Base-by-base conservation (phyloP, 2,329 filamentous ascomycete genomes). In the Thelonectria blattea region DNA sequence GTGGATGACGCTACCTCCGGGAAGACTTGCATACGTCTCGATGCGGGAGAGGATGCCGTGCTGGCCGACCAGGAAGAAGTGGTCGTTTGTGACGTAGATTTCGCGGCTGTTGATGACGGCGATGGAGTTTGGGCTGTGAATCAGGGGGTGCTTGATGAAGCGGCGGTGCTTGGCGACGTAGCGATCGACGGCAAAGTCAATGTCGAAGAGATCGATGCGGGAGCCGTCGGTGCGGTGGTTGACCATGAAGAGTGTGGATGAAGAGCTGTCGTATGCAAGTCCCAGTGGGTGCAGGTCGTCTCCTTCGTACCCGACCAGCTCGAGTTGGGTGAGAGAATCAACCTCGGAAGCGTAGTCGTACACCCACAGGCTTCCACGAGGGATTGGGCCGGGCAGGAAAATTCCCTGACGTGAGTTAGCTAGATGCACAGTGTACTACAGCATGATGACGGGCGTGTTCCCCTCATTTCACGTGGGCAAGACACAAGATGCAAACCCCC, bases 31-130 rank as follows among this genome's bases (percentile, higher is more conserved):
- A 10, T 75, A 75, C 0, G 74, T 78, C 65, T 81, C 79, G 0
- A 76, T 1, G 1, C 58, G 54, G 9, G 71, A 65, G 0, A 80
- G 63, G 1, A 74, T 3, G 1, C 56, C 66, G 3, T 62, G 58
- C 8, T 73, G 53, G 2, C 60, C 62, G 11, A 65, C 59, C 1
- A 71, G 65, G 57, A 80, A 75, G 62, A 71, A 54, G 60, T 80
- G 76, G 58, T 77, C 74, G 47, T 80, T 81, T 3, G 78, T 79
- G 18, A 81, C 73, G 52, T 76, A 77, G 18, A 81, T 65, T 57
- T 80, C 77, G 3, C 73, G 66, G 8, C 58, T 62, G 56, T 70
- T 74, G 30, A 77, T 58, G 1, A 77, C 55, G 2, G 69, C 68
- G 14, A 81, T 75, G 8, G 78, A 69, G 60, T 81, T 81, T 4